Conservation (phyloP, 306 rosid species). For the Acacia crassicarpa region DNA sequence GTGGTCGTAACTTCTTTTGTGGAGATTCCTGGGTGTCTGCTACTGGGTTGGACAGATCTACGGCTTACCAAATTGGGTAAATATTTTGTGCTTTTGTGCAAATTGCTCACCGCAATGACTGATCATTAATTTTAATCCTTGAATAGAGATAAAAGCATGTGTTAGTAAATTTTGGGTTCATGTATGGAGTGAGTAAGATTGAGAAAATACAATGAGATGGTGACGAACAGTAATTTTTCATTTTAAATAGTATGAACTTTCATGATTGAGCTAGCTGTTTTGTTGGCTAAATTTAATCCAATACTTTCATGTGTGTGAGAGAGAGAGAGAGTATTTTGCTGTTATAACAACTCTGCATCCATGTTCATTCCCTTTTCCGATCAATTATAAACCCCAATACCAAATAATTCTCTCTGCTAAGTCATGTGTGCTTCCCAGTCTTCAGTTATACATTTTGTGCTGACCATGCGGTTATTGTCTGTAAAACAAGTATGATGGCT, state of each 20-base stretch:
- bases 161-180: background rate
- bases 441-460: background rate
- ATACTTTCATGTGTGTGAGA: background rate
- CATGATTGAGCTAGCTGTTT: background rate
- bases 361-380: background rate
- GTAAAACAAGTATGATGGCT: slow-evolving; percentile 46
- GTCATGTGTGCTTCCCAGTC: background rate
- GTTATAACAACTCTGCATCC: background rate
- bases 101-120: background rate
- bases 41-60: slow-evolving; percentile 47
- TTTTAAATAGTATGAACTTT: background rate
- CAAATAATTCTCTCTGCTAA: background rate
- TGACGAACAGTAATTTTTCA: background rate
- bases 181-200: background rate
- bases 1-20: slow-evolving; percentile 47
- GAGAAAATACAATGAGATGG: background rate
- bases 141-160: background rate
- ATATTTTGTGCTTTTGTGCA: slow-evolving; percentile 2
- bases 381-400: background rate
- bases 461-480: slow-evolving; percentile 21
- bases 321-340: background rate
- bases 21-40: slow-evolving; percentile 44
- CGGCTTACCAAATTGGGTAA: slow-evolving; percentile 48
- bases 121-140: background rate
- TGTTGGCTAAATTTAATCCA: background rate